Percentiles rank a stretch among this genome's conserved stretches.
Conservation (phyloP, 257 asterid genomes). For the Petrea volubilis region DNA sequence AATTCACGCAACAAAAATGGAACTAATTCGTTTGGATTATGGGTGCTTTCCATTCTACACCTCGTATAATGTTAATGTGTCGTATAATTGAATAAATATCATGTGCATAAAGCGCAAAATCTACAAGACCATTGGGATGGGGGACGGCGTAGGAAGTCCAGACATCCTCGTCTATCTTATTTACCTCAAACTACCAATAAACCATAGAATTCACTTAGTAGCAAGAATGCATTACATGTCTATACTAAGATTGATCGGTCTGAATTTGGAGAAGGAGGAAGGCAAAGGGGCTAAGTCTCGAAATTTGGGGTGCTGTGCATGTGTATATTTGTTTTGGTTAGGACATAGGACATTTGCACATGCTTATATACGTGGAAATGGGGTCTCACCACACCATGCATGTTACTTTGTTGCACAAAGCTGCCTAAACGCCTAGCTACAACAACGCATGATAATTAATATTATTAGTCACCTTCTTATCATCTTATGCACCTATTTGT, state of each 20-base stretch:
- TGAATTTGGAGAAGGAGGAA: background rate
- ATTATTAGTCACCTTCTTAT: too few species aligned
- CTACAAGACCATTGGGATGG: too few species aligned
- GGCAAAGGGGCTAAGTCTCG: constrained; percentile 32
- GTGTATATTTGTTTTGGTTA: constrained; percentile 23
- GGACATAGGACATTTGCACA: constrained; percentile 35
- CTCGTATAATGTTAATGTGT: too few species aligned
- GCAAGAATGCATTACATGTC: background rate
- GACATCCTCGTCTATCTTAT: too few species aligned
- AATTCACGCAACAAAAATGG: too few species aligned
- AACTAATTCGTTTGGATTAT: too few species aligned
- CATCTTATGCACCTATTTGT: background rate
- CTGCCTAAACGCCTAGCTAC: constrained; percentile 37
- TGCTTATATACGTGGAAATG: constrained; percentile 36
- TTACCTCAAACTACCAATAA: background rate
- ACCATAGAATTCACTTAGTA: background rate
- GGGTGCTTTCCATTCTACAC: too few species aligned
- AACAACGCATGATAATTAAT: background rate
- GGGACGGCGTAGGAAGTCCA: too few species aligned
- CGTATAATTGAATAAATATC: too few species aligned
- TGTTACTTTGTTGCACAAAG: constrained; percentile 28
- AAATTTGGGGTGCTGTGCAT: constrained; percentile 30
- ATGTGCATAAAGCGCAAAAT: too few species aligned
- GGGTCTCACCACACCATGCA: constrained; percentile 25
- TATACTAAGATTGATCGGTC: too few species aligned